Conservation (phyloP, 306 rosid genomes). For the Fragaria ananassa region DNA sequence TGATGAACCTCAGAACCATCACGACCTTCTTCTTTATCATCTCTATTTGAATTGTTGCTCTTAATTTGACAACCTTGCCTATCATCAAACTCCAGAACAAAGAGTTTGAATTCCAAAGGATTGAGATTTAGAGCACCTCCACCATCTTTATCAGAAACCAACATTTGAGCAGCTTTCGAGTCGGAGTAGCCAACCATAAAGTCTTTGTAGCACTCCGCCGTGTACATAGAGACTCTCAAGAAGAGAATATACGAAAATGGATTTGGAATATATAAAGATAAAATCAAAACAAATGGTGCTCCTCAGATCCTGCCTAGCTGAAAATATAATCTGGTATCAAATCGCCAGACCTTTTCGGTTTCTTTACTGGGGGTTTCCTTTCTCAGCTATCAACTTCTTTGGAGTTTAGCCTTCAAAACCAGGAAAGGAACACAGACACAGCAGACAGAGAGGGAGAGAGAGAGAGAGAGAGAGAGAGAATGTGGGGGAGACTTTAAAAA, state of each 20-base stretch:
- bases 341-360: constrained; percentile 12
- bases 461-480: not conserved
- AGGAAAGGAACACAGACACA: constrained; percentile 21
- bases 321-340: constrained; percentile 18
- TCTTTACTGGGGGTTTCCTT: constrained; percentile 20
- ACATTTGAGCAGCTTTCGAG: constrained; percentile 20
- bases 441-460: constrained; percentile 22
- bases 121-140: not conserved
- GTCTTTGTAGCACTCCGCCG: constrained; percentile 5
- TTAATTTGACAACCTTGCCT: constrained; percentile 6
- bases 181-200: constrained; percentile 27
- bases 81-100: constrained; percentile 13
- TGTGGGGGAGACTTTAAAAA: constrained; percentile 17
- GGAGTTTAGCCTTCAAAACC: constrained; percentile 37
- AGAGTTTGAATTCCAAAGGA: constrained; percentile 32
- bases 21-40: not conserved
- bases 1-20: not conserved
- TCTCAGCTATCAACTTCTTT: constrained; percentile 18
- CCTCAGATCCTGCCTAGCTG: constrained; percentile 2
- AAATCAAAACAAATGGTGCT: not conserved
- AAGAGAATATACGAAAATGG: not conserved
- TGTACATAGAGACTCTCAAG: not conserved
- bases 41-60: not conserved
- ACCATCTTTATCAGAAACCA: constrained; percentile 41
- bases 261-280: not conserved